Conservation (phyloP, 352 stramenopile genomes). For the Halophytophthora batemanensis region DNA sequence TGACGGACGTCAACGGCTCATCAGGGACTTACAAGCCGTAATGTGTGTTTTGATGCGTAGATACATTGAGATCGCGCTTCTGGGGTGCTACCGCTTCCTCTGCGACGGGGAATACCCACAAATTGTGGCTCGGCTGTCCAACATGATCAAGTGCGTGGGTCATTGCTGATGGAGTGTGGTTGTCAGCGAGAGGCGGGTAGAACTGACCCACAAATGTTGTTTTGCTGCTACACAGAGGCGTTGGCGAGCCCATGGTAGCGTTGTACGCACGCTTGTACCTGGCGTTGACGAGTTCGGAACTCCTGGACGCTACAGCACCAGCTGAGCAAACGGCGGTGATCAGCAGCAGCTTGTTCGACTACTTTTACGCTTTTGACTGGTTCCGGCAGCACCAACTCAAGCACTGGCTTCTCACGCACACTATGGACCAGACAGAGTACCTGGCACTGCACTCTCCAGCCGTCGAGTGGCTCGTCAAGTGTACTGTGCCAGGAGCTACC, state of each 20-base stretch:
- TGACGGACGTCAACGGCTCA: neutral
- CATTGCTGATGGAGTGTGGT: slow-evolving; percentile 10
- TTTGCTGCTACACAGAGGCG: slow-evolving; percentile 39
- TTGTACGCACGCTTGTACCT: slow-evolving; percentile 87
- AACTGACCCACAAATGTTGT: slow-evolving; percentile 9
- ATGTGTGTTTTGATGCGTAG: slow-evolving; percentile 18
- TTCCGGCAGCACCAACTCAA: slow-evolving; percentile 58
- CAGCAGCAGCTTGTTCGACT: slow-evolving; percentile 85
- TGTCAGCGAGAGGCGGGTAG: slow-evolving; percentile 5
- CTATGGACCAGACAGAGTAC: slow-evolving; percentile 63
- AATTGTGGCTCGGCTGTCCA: slow-evolving; percentile 77
- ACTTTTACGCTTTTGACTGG: slow-evolving; percentile 83
- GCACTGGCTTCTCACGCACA: slow-evolving; percentile 44
- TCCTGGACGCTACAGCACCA: slow-evolving; percentile 42
- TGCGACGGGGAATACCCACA: slow-evolving; percentile 86
- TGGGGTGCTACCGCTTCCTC: slow-evolving; percentile 89
- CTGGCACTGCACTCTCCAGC: slow-evolving; percentile 79
- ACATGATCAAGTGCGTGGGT: slow-evolving; percentile 81
- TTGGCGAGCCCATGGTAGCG: slow-evolving; percentile 86
- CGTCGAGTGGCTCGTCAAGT: slow-evolving; percentile 87
- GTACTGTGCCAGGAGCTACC: slow-evolving; percentile 37
- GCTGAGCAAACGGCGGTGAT: slow-evolving; percentile 35
- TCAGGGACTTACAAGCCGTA: neutral
- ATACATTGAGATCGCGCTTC: slow-evolving; percentile 86
- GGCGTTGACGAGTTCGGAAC: slow-evolving; percentile 57